These are phyloP conservation scores for Beauveria medogensis DNA, from an alignment of 2,329 filamentous ascomycete species.

Conservation along the genomic window DNA sequence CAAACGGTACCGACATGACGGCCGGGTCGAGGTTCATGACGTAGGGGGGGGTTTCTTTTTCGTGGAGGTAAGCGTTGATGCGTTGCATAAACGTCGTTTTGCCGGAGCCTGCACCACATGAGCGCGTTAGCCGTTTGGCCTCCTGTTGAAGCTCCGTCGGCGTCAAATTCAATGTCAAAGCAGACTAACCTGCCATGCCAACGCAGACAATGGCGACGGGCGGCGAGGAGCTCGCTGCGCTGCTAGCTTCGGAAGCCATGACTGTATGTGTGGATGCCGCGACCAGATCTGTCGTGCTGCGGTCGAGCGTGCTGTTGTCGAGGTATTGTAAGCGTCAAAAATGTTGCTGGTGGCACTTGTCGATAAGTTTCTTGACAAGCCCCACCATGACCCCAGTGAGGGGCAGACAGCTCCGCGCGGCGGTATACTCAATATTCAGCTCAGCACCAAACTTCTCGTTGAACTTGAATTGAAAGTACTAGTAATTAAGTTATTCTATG, in stretches of 20 bases:
- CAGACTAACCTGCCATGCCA: slow-evolving; percentile 76
- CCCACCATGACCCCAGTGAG: not conserved
- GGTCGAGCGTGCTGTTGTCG: not conserved
- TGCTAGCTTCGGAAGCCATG: slow-evolving; percentile 28
- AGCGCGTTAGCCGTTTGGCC: slow-evolving; percentile 2
- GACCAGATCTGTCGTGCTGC: not conserved
- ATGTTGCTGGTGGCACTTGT: not conserved
- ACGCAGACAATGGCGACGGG: slow-evolving; percentile 85
- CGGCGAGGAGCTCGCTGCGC: slow-evolving; percentile 28
- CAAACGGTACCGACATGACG: slow-evolving; percentile 86
- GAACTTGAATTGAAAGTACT: no score
- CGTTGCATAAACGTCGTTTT: slow-evolving; percentile 99
- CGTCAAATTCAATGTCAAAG: not conserved
- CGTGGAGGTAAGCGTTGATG: slow-evolving; percentile 88
- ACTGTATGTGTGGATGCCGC: not conserved
- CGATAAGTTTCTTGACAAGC: slow-evolving; percentile 8
- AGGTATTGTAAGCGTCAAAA: slow-evolving; percentile 1
- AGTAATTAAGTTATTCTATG: no score
- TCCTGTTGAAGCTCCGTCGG: not conserved
- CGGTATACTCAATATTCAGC: no score
- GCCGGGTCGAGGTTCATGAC: slow-evolving; percentile 96
- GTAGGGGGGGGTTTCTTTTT: slow-evolving; percentile 73
- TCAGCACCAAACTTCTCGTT: no score
- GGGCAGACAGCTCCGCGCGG: no score
- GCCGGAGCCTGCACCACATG: slow-evolving; percentile 58